phyloP scores from a whole-genome alignment of 2,329 filamentous ascomycete species.

The Alternaria burnsii region DNA sequence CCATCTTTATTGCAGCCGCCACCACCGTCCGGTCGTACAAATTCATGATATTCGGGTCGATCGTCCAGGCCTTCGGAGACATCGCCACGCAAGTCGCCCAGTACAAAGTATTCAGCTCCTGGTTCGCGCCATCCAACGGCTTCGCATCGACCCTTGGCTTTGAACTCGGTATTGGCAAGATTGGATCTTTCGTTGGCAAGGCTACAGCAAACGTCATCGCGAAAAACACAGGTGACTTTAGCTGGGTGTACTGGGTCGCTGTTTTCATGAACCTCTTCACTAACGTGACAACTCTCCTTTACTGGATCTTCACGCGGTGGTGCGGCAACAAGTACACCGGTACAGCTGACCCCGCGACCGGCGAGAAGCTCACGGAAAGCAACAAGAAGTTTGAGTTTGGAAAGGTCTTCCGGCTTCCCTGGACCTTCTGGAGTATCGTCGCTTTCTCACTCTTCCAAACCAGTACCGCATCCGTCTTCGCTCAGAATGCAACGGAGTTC shows the following conservation, averaged over 20 bases:
- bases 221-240: constrained; percentile 66
- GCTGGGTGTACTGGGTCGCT: constrained; percentile 69
- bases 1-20: constrained; percentile 67
- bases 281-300: constrained; percentile 62
- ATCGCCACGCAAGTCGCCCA: constrained; percentile 71
- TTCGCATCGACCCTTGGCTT: constrained; percentile 70
- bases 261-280: constrained; percentile 72
- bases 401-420: constrained; percentile 66
- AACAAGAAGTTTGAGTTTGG: constrained; percentile 65
- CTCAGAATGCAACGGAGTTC: constrained; percentile 67
- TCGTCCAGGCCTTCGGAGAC: constrained; percentile 67
- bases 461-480: constrained; percentile 63
- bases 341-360: constrained; percentile 63
- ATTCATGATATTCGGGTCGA: constrained; percentile 67
- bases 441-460: constrained; percentile 68
- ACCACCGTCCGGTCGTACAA: constrained; percentile 64
- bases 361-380: constrained; percentile 67
- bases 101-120: constrained; percentile 71
- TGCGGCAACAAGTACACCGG: constrained; percentile 59
- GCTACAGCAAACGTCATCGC: constrained; percentile 68
- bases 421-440: constrained; percentile 67
- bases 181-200: constrained; percentile 68
- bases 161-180: constrained; percentile 68
- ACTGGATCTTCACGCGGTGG: constrained; percentile 65
- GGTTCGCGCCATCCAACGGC: constrained; percentile 69